Percentiles rank a stretch among this genome's conserved stretches.
Evolutionary conservation across 345 rosid genomes (phyloP).

Genomic region (Boechera divaricarpa): DNA sequence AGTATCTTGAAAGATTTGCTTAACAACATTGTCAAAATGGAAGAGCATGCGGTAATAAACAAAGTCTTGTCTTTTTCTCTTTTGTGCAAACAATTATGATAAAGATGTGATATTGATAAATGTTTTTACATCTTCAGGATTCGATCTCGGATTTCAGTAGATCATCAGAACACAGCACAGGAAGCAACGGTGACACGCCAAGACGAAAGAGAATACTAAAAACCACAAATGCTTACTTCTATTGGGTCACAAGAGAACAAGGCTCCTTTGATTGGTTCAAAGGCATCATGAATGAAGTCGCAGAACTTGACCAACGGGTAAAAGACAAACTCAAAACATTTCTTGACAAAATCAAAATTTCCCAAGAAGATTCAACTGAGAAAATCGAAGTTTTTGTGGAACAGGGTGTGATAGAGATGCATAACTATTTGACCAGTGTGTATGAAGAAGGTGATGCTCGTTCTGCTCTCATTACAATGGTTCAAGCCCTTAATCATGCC

Average conservation of each 20-base stretch:
- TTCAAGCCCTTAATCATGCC: slow-evolving; percentile 97
- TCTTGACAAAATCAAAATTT: background rate
- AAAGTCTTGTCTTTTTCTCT: background rate
- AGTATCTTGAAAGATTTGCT: slow-evolving; percentile 95
- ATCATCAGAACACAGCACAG: slow-evolving; percentile 65
- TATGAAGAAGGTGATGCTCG: slow-evolving; percentile 99
- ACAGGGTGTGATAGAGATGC: slow-evolving; percentile 98
- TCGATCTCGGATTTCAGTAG: slow-evolving; percentile 64
- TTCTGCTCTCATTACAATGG: slow-evolving; percentile 98
- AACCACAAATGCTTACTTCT: slow-evolving; percentile 94
- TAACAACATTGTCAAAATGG: slow-evolving; percentile 84
- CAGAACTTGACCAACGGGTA: slow-evolving; percentile 96
- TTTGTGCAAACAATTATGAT: background rate
- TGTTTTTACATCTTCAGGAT: slow-evolving; percentile 58
- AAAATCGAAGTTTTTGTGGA: slow-evolving; percentile 14
- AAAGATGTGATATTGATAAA: background rate
- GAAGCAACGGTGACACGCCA: slow-evolving; percentile 59
- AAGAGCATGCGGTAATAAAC: slow-evolving; percentile 73
- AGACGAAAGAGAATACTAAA: slow-evolving; percentile 63
- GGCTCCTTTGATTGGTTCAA: slow-evolving; percentile 99
- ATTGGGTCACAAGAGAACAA: slow-evolving; percentile 99
- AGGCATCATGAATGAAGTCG: slow-evolving; percentile 97
- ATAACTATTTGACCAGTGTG: slow-evolving; percentile 96
- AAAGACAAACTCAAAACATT: background rate
- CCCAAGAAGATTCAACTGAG: background rate